Conservation (phyloP, 257 asterid genomes). For the Avicennia marina region DNA sequence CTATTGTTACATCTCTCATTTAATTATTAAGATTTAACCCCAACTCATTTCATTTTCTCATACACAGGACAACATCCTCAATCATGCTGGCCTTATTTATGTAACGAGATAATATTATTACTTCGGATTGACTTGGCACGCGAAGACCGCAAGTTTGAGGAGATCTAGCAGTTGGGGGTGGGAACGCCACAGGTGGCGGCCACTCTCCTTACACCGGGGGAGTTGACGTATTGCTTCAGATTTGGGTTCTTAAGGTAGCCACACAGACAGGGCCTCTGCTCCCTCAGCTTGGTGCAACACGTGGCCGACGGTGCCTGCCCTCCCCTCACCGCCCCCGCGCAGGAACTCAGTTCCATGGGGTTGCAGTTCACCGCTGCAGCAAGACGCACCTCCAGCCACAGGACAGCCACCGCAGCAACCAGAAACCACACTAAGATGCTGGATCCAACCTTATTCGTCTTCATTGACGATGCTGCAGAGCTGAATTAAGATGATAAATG, state of each 20-base stretch:
- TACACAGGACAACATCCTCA: no score
- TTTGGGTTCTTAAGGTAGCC: constrained; percentile 22
- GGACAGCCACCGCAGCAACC: neutral
- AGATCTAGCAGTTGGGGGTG: constrained; percentile 15
- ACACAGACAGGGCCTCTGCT: constrained; percentile 38
- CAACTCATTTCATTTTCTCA: no score
- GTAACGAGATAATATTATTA: no score
- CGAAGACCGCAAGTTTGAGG: no score
- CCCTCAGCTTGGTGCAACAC: constrained; percentile 33
- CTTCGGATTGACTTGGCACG: no score
- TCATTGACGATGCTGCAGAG: no score
- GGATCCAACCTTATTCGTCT: neutral
- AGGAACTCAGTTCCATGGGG: constrained; percentile 17
- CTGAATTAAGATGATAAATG: no score
- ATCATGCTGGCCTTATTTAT: no score
- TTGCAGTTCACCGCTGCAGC: constrained; percentile 11
- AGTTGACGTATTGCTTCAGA: constrained; percentile 14
- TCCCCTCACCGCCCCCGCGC: constrained; percentile 10
- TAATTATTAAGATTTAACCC: no score
- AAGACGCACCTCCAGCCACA: neutral
- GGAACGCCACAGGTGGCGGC: constrained; percentile 17
- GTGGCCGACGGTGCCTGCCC: constrained; percentile 11
- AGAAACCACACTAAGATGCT: neutral
- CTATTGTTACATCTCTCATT: no score
- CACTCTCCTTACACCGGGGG: constrained; percentile 27